A percentile compares a stretch with the other conserved stretches of the same genome.
Evolutionary conservation across 139 green algal species (phyloP).

Genomic region (Picochlorum sp.): DNA sequence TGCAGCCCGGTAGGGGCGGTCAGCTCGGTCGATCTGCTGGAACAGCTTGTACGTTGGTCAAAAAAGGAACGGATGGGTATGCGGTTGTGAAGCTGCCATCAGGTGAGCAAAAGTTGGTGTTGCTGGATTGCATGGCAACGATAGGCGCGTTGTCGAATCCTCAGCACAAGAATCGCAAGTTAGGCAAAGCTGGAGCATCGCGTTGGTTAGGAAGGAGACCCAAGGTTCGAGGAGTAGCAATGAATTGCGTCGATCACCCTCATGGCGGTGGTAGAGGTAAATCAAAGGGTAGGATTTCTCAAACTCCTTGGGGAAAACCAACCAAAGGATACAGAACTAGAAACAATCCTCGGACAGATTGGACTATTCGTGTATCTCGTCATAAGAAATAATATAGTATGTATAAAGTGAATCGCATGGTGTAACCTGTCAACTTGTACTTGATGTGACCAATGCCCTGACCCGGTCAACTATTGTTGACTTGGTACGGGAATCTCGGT

Average conservation of each 20-base stretch:
- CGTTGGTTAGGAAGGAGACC: conserved; percentile 50
- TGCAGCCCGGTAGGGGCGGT: conserved; percentile 65
- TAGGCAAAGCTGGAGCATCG: conserved; percentile 71
- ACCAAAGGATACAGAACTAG: conserved; percentile 83
- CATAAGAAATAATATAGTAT: conserved; percentile 33
- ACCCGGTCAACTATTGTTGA: neutral
- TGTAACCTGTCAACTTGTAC: too few relatives aligned
- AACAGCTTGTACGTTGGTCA: conserved; percentile 50
- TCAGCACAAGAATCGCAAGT: conserved; percentile 68
- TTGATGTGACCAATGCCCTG: too few relatives aligned
- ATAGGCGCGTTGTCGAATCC: conserved; percentile 81
- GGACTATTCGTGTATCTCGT: conserved; percentile 55
- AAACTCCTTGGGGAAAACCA: conserved; percentile 79
- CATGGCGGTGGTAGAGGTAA: conserved; percentile 73
- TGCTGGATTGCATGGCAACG: conserved; percentile 68
- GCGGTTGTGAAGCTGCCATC: conserved; percentile 70
- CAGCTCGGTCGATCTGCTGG: conserved; percentile 66
- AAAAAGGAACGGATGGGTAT: conserved; percentile 57
- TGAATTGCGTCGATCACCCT: conserved; percentile 94
- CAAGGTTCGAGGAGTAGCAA: conserved; percentile 75
- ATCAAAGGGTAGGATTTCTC: conserved; percentile 66
- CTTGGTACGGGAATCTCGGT: neutral
- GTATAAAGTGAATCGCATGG: too few relatives aligned
- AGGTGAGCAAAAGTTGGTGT: conserved; percentile 73
- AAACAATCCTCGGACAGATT: conserved; percentile 50